These are phyloP conservation scores for Biscogniauxia sp. DNA, from an alignment of 2,329 filamentous ascomycete genomes.

Conservation along the genomic window DNA sequence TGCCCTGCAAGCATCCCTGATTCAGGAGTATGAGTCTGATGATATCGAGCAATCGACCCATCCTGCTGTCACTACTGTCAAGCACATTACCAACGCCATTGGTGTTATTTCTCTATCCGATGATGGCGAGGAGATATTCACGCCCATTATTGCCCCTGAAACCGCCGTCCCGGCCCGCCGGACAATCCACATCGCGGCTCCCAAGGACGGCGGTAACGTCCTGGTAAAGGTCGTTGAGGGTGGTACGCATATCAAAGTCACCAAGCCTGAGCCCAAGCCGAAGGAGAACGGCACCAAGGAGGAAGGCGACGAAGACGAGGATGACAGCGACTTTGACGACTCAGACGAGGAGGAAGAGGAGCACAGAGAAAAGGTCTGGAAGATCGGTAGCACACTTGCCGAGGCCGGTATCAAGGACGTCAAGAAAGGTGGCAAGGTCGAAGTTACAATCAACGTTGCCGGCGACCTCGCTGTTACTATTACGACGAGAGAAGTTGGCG, in stretches of 20 bases:
- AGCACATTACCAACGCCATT: slow-evolving; percentile 84
- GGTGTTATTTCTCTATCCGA: slow-evolving; percentile 68
- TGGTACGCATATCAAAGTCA: slow-evolving; percentile 86
- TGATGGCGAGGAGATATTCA: slow-evolving; percentile 66
- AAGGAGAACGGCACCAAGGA: slow-evolving; percentile 59
- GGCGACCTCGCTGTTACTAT: slow-evolving; percentile 78
- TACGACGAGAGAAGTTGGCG: slow-evolving; percentile 81
- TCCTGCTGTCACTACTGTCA: slow-evolving; percentile 89
- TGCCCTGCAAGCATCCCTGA: slow-evolving; percentile 89
- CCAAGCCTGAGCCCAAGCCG: slow-evolving; percentile 76
- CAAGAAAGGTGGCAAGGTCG: slow-evolving; percentile 87
- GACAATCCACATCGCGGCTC: slow-evolving; percentile 72
- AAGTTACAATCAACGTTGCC: slow-evolving; percentile 86
- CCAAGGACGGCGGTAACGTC: slow-evolving; percentile 81
- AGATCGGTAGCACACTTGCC: slow-evolving; percentile 76
- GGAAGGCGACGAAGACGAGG: slow-evolving; percentile 57
- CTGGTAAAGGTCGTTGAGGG: slow-evolving; percentile 88
- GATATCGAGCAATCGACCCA: slow-evolving; percentile 97
- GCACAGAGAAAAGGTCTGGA: slow-evolving; percentile 87
- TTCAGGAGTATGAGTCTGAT: slow-evolving; percentile 89
- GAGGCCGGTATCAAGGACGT: slow-evolving; percentile 81
- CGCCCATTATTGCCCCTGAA: slow-evolving; percentile 77
- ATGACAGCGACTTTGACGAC: slow-evolving; percentile 64
- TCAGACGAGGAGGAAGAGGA: slow-evolving; percentile 80
- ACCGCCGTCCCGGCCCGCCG: slow-evolving; percentile 88